Evolutionary conservation across 768 basidiomycete genomes (phyloP), one percentile per base, ranked within the genome.

Genomic region (Phanerodontia chrysosporium): DNA sequence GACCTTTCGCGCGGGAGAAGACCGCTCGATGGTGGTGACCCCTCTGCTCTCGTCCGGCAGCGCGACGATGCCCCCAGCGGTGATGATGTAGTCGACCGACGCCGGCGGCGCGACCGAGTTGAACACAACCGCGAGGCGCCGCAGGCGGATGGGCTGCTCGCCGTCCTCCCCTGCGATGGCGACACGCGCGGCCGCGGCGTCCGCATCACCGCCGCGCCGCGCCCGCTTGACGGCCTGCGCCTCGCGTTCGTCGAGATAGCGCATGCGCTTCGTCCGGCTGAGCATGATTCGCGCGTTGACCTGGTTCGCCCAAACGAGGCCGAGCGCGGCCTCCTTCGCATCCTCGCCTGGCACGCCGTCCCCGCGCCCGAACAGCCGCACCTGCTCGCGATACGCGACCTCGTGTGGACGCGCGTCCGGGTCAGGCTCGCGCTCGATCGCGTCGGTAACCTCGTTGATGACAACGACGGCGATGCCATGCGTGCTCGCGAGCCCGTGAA

Each of bases 271-370:
- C 0, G 94, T 95, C 29, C 92, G 82, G 45, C 81, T 83, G 53
- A 97, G 80, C 79, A 96, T 86, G 48, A 98, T 80, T 24, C 96
- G 83, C 3, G 80, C 81, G 64, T 96, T 95, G 58, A 98, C 78
- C 66, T 92, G 89, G 71, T 96, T 98, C 16, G 95, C 90, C 96
- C 96, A 98, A 9, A 85, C 86, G 52, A 97, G 83, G 2, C 95
- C 95, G 1, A 98, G 75, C 39, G 82, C 84, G 0, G 90, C 93
- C 72, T 96, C 90, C 67, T 94, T 93, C 46, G 70, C 72, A 58
- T 80, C 75, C 59, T 84, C 83, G 1, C 83, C 83, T 8, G 39
- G 39, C 0, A 82, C 78, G 24, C 83, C 68, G 65, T 84, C 79
- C 24, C 83, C 83, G 18, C 86, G 81, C 42, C 79, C 80, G 69